Evolutionary conservation across 163 green algal genomes (phyloP), one percentile per base, ranked within the genome.

Genomic region (Prototheca cutis): DNA sequence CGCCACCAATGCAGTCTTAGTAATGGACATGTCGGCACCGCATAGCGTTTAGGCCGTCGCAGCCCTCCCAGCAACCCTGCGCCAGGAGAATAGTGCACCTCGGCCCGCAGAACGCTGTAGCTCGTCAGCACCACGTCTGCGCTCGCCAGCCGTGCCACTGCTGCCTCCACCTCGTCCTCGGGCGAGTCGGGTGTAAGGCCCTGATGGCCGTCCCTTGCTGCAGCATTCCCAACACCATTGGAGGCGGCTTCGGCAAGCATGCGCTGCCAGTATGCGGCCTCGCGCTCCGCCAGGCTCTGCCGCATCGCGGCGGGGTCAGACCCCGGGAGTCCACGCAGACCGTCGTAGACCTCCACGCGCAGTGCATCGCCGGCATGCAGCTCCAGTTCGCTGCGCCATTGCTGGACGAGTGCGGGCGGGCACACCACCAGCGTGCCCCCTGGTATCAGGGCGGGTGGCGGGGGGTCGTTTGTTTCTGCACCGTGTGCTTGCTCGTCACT

Each of bases 71-170:
- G 36, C 24, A 66, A 58, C 15, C 39, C 28, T 33, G 40, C 49
- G 29, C 34, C 49, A 5, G 55, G 63, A 27, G 57, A 58, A 53
- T 78, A 81, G 58, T 86, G 48, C 6, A 84, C 68, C 61, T 75
- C 68, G 21, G n/a, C 34, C 13, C 58, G 55, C 62, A 86, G 58
- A 24, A 90, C 81, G 2, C 70, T 54, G 49, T 83, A 87, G 25
- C 70, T 78, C 7, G 83, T 91, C 0, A 91, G 61, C 36, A 90
- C 78, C 30, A 91, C 75, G 33, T 90, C 84, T 1, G 72, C 83
- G 4, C 17, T 6, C 19, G 63, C 39, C 32, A 88, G 64, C 34
- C 60, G 42, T 6, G 40, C 18, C 25, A 78, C 66, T 4, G 78
- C 76, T 1, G 54, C 66, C 4, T 13, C 55, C 39, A 68, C 77